A percentile compares a stretch with the other conserved stretches of the same genome.
Conservation (phyloP, 2,329 filamentous ascomycete genomes). For the Aspergillus pseudoviridinutans region DNA sequence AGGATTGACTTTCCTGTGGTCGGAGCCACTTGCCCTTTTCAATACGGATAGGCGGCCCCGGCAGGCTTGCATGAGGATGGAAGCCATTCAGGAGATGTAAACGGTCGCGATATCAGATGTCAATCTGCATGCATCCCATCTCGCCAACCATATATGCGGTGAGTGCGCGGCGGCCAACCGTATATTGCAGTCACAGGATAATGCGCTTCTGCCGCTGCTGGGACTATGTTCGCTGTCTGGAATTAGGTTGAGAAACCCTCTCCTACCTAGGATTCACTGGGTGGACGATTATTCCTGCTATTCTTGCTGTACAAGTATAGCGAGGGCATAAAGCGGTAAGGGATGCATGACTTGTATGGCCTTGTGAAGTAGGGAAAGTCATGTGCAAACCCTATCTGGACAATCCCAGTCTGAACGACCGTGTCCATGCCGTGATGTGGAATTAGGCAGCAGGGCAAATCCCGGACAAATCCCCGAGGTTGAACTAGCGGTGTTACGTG, state of each 20-base stretch:
- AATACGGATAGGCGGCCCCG: constrained; percentile 44
- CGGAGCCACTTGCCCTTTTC: constrained; percentile 45
- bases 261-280: constrained; percentile 40
- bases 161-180: constrained; percentile 52
- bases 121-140: constrained; percentile 54
- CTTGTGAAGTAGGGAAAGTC: background rate
- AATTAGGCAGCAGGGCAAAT: background rate
- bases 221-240: constrained; percentile 55
- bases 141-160: constrained; percentile 59
- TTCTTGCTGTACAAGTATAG: background rate
- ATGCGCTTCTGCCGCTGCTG: constrained; percentile 55
- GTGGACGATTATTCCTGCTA: constrained; percentile 50
- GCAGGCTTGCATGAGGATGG: constrained; percentile 16
- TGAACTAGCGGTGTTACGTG: background rate
- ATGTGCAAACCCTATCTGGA: background rate
- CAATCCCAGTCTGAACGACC: background rate
- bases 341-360: background rate
- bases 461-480: background rate
- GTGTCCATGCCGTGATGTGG: background rate
- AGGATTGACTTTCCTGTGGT: constrained; percentile 41
- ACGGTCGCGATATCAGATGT: too few relatives aligned
- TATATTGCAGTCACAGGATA: constrained; percentile 41
- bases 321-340: background rate
- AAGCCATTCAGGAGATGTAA: constrained; percentile 29
- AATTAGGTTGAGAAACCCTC: constrained; percentile 17